Base-by-base conservation (phyloP, 495 filamentous ascomycete species). In the Penicillium crystallinum region DNA sequence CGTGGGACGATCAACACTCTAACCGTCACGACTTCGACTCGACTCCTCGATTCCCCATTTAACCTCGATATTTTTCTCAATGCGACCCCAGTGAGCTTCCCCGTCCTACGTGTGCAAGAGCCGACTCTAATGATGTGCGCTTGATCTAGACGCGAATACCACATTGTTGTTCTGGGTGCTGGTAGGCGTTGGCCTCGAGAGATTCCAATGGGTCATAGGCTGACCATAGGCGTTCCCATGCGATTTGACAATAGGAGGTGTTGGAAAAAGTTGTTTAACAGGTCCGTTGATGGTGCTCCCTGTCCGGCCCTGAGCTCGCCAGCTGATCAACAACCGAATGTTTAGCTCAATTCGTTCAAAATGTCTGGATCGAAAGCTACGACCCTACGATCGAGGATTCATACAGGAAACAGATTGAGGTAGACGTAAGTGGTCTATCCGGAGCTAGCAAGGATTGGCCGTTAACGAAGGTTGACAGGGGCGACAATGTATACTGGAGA, bases 341-440 rank as follows among this genome's bases (percentile, higher is more conserved):
- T 38, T 31, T 71, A 96, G 93, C 93, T 56, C 93, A 98, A 81
- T 98, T 98, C 69, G 93, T 97, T 17, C 93, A 97, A 68, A 95
- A 97, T 77, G 89, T 96, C 39, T 98, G 95, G 90, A 96, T 98
- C 65, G 93, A 98, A 72, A 91, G 88, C 68, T 98, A 98, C 72
- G 93, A 98, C 70, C 93, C 93, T 4, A 98, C 93, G 8, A 97
- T 98, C 63, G 93, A 98, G 72, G 91, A 98, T 72, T 96, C 93
- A 37, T 98, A 97, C 69, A 79, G 91, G 41, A 97, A 96, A 63
- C 88, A 92, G 58, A 86, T 96, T 35, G 84, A 92, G 57, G 90
- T 98, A 52, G 93, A 97, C 81, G 92, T 97, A 73, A 66, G 72
- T 70, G 14, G 12, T 69, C 80, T 82, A 31, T 41, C 11, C 14